These are phyloP conservation scores for Talaromyces sp. DNA, from an alignment of 2,329 filamentous ascomycete genomes.

Conservation along the genomic window DNA sequence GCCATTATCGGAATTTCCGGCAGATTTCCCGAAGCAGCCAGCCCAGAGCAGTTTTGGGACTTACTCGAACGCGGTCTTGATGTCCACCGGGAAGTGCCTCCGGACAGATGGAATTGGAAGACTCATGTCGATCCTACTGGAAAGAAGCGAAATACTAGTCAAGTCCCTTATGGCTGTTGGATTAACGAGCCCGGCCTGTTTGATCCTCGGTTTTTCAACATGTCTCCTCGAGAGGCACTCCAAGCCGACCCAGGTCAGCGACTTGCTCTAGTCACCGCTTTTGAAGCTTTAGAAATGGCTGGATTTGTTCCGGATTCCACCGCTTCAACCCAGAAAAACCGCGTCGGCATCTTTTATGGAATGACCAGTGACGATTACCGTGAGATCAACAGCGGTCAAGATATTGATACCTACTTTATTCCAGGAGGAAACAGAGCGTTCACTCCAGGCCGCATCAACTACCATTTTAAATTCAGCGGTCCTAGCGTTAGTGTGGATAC, in stretches of 20 bases:
- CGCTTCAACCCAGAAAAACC: constrained; percentile 56
- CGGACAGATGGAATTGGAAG: constrained; percentile 28
- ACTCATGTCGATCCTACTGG: constrained; percentile 29
- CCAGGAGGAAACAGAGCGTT: constrained; percentile 58
- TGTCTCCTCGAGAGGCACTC: constrained; percentile 66
- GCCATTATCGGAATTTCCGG: constrained; percentile 79
- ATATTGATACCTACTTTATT: constrained; percentile 64
- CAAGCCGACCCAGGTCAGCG: constrained; percentile 77
- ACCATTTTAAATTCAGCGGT: constrained; percentile 70
- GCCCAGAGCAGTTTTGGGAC: constrained; percentile 31
- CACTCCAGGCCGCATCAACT: constrained; percentile 62
- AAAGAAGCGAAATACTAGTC: constrained; percentile 25
- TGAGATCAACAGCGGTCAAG: constrained; percentile 66
- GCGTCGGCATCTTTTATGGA: constrained; percentile 67
- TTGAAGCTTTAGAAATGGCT: constrained; percentile 73
- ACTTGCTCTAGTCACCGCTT: constrained; percentile 66
- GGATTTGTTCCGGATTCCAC: constrained; percentile 69
- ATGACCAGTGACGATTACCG: constrained; percentile 62
- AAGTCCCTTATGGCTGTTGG: constrained; percentile 29
- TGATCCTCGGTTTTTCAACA: constrained; percentile 35
- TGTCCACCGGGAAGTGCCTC: constrained; percentile 25
- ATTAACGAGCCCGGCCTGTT: constrained; percentile 32
- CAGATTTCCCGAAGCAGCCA: constrained; percentile 61
- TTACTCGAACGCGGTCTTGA: constrained; percentile 28
- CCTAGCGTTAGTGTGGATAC: constrained; percentile 68